A percentile compares a stretch with the other conserved stretches of the same genome.
Conservation (phyloP, 2,329 filamentous ascomycete species). For the Fusarium sp. region DNA sequence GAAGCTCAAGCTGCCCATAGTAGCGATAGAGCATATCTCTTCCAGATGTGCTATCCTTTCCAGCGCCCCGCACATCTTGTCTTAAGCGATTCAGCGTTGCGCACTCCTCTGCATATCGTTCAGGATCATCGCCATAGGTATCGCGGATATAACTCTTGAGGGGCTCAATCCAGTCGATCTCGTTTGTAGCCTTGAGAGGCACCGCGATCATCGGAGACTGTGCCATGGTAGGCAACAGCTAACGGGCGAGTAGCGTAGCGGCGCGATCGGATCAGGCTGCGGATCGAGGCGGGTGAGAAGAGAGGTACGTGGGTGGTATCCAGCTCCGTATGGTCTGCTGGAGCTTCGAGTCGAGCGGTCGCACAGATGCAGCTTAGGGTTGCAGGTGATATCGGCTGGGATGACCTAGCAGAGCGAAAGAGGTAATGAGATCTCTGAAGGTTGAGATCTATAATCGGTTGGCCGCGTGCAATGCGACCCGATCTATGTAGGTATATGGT, state of each 20-base stretch:
- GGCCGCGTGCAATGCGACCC: conserved; percentile 50
- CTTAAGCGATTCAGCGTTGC: conserved; percentile 91
- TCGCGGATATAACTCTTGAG: conserved; percentile 93
- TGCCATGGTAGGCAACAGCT: conserved; percentile 65
- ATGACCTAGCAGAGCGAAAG: conserved; percentile 13
- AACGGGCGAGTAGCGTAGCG: background rate
- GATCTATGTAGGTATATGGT: conserved; percentile 30
- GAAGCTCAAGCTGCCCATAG: conserved; percentile 94
- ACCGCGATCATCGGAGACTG: conserved; percentile 95
- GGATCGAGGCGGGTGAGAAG: conserved; percentile 27
- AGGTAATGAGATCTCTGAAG: conserved; percentile 21
- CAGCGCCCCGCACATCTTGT: conserved; percentile 98
- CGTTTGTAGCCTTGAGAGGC: conserved; percentile 93
- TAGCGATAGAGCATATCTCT: conserved; percentile 95
- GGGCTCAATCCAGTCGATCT: conserved; percentile 96
- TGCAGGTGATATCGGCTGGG: conserved; percentile 14
- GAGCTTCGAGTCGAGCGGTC: conserved; percentile 23
- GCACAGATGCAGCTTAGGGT: conserved; percentile 25
- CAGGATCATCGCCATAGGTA: conserved; percentile 95
- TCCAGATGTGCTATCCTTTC: conserved; percentile 94
- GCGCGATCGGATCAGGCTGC: conserved; percentile 10
- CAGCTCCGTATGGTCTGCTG: conserved; percentile 24
- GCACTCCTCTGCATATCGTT: conserved; percentile 96
- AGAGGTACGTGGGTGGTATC: conserved; percentile 27
- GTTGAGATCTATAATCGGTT: conserved; percentile 30